Base-by-base conservation (phyloP, 2,329 filamentous ascomycete species). In the Hypocreales sp. region DNA sequence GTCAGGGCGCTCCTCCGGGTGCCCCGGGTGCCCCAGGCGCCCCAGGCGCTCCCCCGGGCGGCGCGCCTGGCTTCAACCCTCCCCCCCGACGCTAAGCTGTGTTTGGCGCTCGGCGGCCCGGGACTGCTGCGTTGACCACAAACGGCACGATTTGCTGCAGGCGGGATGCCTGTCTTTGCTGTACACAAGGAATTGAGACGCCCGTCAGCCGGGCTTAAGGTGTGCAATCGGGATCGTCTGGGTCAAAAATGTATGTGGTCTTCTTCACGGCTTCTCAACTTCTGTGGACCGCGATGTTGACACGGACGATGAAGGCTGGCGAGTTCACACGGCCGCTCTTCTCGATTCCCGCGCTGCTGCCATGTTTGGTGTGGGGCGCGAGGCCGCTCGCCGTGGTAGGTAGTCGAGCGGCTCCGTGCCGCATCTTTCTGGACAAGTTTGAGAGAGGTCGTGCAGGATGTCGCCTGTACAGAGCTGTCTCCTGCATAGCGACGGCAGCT, bases 51-150 rank as follows among this genome's bases (percentile, higher is more conserved):
- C 60, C 64, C 20, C 60, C 62, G 19, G 64, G 64, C 34, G 56
- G 58, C 39, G 69, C 74, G 26, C 76, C 78, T 33, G 79, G 80
- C 36, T 87, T 87, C 58, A 78, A 83, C 55, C 74, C 72, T 34
- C 74, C 79, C 32, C 72, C 74, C 29, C 63, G 69, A 52, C 58
- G 66, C 60, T 72, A 60, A 39, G 34, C 38, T 40, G 40, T 40
- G 34, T 38, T 39, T 37, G 31, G 39, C 30, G 32, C 35, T 41
- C 35, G 38, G 35, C 33, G 38, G 36, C 35, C 36, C 32, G 32
- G 34, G 35, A 38, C 30, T 35, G 31, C 32, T 39, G 39, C 22
- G 30, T 35, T 32, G 33, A 42, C 30, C 37, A 35, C 30, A 32
- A 37, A 35, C 40, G 38, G 43, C 39, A 39, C 35, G 33, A n/a